Evolutionary conservation across 805 yeast genomes (phyloP).

Genomic region (Zygoascus ofunaensis): DNA sequence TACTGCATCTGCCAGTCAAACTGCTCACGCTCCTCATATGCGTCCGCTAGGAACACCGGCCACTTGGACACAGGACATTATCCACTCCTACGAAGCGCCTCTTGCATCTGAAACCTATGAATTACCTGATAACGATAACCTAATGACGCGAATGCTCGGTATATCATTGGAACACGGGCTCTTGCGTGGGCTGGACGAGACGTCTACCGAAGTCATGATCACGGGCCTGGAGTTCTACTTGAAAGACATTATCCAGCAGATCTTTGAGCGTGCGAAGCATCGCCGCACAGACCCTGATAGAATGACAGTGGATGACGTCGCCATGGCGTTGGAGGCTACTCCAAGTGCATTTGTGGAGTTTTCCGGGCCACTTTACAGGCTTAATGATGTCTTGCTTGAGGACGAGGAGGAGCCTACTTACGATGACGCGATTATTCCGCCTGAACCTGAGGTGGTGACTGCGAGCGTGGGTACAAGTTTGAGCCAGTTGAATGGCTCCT

Average conservation of each 20-base stretch:
- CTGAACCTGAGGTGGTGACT: background rate
- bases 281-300: conserved; percentile 36
- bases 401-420: conserved; percentile 21
- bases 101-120: conserved; percentile 69
- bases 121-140: conserved; percentile 66
- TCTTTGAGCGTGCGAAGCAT: conserved; percentile 62
- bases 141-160: conserved; percentile 65
- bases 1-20: background rate
- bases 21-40: background rate
- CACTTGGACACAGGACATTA: conserved; percentile 88
- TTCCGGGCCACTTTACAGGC: conserved; percentile 28
- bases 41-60: conserved; percentile 21
- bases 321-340: conserved; percentile 25
- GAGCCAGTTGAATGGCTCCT: background rate
- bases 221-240: conserved; percentile 79
- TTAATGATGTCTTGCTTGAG: conserved; percentile 25
- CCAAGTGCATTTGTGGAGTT: conserved; percentile 30
- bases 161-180: conserved; percentile 85
- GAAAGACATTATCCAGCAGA: conserved; percentile 61
- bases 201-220: conserved; percentile 64
- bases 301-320: conserved; percentile 29
- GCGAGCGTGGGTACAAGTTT: background rate
- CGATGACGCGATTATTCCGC: background rate
- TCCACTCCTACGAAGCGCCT: conserved; percentile 76
- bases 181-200: conserved; percentile 68